Evolutionary conservation across 2,329 filamentous ascomycete species (phyloP), one percentile per base, ranked within the genome.

Genomic region (Salinomyces thailandicus): DNA sequence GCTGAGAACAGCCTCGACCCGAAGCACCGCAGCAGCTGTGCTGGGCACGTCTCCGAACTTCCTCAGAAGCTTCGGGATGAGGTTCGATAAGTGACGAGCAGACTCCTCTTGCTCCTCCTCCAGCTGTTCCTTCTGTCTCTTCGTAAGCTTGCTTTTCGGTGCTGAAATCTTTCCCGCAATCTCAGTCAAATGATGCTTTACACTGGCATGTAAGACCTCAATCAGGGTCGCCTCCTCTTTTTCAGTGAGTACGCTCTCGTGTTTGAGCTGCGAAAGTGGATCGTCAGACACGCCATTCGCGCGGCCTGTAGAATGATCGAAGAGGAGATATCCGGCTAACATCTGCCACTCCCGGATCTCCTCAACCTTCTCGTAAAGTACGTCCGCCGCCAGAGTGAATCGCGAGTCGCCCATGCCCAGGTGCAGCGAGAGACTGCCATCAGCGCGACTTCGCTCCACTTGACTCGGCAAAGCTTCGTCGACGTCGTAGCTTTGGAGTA

Each of bases 21-120:
- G 77, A 16, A 98, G 70, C 31, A 95, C 86, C 16, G 83, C 77
- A 7, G 85, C 83, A 2, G 87, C 86, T 16, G 89, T 87, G 51
- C 82, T 79, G 12, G 91, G 82, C 18, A 83, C 74, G n/a, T 87
- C 84, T 4, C 91, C 89, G 50, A 86, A 98, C 55, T 95, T 96
- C 61, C 81, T 94, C 35, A 98, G 67, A 2, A 98, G 73, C 45
- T 77, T 79, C 1, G 91, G 91, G 36, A 96, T 89, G 11, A 83
- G 69, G 24, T 73, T 69, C 6, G 85, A 84, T 24, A 98, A 70
- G 48, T 81, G 77, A 32, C 86, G 71, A 2, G 85, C 85, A 22
- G 82, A 79, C 33, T 81, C 77, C 51, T 94, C 86, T 44, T 85
- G 81, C 17, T 78, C 72, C 41, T 87, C 82, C 5, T 69, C 62